Conservation (phyloP, 495 filamentous ascomycete genomes). For the Hypoxylon fuscum region DNA sequence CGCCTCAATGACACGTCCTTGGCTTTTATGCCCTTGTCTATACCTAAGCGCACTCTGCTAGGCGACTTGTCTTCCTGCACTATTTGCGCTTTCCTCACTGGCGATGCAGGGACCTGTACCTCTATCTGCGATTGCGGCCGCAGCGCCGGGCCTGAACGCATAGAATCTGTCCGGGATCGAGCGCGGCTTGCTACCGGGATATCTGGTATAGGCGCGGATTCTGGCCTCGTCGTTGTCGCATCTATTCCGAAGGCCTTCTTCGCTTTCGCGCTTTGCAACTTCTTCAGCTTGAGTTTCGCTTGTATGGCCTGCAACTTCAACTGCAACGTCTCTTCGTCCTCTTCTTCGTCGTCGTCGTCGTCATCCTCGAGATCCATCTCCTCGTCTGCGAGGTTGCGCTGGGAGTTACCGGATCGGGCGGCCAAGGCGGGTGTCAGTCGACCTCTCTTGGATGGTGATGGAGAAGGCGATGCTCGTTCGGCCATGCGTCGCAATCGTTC, state of each 20-base stretch:
- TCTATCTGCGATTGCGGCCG: conserved; percentile 52
- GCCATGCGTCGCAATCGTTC: conserved; percentile 71
- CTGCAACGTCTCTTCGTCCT: conserved; percentile 90
- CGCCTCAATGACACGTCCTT: conserved; percentile 86
- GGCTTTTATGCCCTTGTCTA: conserved; percentile 86
- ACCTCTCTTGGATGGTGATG: conserved; percentile 63
- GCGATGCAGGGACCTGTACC: conserved; percentile 85
- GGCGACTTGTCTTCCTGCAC: conserved; percentile 73
- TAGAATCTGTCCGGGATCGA: conserved; percentile 22
- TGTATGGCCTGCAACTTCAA: conserved; percentile 87
- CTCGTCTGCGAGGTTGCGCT: conserved; percentile 24
- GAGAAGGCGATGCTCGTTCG: conserved; percentile 68
- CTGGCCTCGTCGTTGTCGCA: conserved; percentile 34
- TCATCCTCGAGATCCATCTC: conserved; percentile 53
- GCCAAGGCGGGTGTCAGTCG: conserved; percentile 1
- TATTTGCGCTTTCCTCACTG: conserved; percentile 62
- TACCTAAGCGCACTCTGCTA: conserved; percentile 80
- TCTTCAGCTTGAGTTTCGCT: conserved; percentile 87
- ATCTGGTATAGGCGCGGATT: conserved; percentile 28
- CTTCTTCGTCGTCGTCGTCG: conserved; percentile 72
- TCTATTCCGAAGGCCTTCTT: conserved; percentile 45
- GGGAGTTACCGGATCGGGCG: conserved; percentile 30
- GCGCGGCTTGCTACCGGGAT: conserved; percentile 29
- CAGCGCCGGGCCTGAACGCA: conserved; percentile 30
- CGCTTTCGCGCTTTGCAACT: conserved; percentile 70